phyloP scores from a whole-genome alignment of 2,329 filamentous ascomycete species.

The Apiospora aurea region DNA sequence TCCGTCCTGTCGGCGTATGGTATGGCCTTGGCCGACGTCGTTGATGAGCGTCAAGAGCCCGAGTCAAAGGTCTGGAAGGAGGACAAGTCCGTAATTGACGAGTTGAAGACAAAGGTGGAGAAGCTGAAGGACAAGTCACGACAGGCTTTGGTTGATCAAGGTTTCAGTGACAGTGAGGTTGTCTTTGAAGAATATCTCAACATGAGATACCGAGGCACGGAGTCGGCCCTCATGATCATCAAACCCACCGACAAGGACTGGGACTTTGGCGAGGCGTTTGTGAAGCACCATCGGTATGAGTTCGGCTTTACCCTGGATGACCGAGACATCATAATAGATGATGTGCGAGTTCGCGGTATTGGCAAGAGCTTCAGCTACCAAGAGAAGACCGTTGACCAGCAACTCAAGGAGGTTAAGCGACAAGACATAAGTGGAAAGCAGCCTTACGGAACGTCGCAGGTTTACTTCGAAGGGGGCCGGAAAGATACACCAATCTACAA shows the following conservation, averaged over 20 bases:
- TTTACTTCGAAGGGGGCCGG: conserved; percentile 87
- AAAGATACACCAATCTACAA: conserved; percentile 83
- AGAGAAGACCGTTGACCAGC: conserved; percentile 84
- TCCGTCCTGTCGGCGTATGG: conserved; percentile 91
- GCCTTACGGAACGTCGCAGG: conserved; percentile 69
- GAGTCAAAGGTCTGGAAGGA: conserved; percentile 69
- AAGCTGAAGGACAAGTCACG: conserved; percentile 80
- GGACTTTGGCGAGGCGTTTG: conserved; percentile 85
- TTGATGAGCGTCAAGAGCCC: conserved; percentile 87
- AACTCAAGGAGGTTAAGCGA: conserved; percentile 73
- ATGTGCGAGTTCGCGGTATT: conserved; percentile 86
- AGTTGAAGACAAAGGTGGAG: conserved; percentile 76
- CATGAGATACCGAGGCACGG: conserved; percentile 89
- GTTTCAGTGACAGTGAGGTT: conserved; percentile 77
- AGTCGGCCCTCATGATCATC: conserved; percentile 89
- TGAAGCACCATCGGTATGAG: conserved; percentile 88
- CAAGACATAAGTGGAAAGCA: conserved; percentile 65
- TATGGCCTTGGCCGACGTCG: conserved; percentile 91
- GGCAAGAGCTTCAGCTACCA: conserved; percentile 84
- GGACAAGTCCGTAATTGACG: conserved; percentile 61
- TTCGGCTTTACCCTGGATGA: conserved; percentile 89
- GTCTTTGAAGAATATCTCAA: conserved; percentile 93
- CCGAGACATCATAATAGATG: conserved; percentile 87
- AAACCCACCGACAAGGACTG: conserved; percentile 73
- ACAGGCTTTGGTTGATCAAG: conserved; percentile 74